phyloP scores from a whole-genome alignment of 176 grass and related monocot genomes.

The Musa beccarii region DNA sequence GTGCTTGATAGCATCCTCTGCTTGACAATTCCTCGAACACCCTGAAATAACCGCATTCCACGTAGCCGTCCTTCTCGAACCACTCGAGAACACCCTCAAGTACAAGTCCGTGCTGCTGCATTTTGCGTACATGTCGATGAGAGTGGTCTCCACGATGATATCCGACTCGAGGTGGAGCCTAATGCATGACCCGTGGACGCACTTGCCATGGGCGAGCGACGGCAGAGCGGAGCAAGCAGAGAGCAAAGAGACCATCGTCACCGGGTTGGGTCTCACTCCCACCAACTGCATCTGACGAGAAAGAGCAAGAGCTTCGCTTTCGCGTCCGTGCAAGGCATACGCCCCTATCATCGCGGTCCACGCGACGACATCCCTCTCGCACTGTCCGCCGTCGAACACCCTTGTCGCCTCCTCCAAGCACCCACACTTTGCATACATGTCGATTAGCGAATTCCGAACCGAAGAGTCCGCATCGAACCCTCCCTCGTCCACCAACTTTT shows the following conservation, averaged over 20 bases:
- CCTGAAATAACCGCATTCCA: conserved; percentile 69
- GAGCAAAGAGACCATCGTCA: conserved; percentile 53
- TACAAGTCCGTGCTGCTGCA: conserved; percentile 21
- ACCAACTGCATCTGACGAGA: conserved; percentile 32
- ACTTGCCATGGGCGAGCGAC: conserved; percentile 30
- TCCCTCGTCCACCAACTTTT: conserved; percentile 31
- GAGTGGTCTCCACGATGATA: conserved; percentile 47
- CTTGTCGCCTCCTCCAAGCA: conserved; percentile 36
- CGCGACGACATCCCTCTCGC: conserved; percentile 43
- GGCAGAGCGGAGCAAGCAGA: conserved; percentile 32
- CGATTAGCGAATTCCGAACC: conserved; percentile 49
- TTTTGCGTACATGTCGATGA: conserved; percentile 42
- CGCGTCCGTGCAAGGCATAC: conserved; percentile 20
- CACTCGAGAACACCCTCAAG: conserved; percentile 20
- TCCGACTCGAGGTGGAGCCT: conserved; percentile 34
- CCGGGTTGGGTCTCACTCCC: conserved; percentile 39
- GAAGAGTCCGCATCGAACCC: conserved; percentile 29
- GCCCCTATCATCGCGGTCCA: conserved; percentile 62
- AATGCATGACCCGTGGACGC: conserved; percentile 34
- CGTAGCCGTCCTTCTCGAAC: conserved; percentile 37
- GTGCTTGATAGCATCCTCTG: conserved; percentile 28
- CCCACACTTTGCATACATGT: conserved; percentile 69
- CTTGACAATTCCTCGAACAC: conserved; percentile 6
- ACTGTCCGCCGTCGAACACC: conserved; percentile 29
- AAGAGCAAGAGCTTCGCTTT: conserved; percentile 27